phyloP scores from a whole-genome alignment of 2,329 filamentous ascomycete genomes.

The Monosporascus ibericus region DNA sequence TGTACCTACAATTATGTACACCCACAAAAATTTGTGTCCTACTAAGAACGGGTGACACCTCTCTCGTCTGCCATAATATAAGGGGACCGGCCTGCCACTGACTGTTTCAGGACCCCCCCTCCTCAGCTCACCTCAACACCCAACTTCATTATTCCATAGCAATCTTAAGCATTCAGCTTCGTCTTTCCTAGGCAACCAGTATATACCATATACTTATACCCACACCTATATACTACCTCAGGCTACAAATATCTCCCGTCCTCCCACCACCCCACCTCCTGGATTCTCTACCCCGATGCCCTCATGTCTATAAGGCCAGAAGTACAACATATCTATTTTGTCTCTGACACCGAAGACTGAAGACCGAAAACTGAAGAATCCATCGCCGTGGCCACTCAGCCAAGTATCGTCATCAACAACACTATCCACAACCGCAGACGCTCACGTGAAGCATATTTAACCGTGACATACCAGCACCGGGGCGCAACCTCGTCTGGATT shows the following conservation, averaged over 20 bases:
- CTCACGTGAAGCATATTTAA: conserved; percentile 9
- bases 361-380: conserved; percentile 4
- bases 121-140: background rate
- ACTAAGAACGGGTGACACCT: background rate
- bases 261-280: conserved; percentile 1
- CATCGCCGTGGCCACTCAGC: conserved; percentile 16
- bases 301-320: conserved; percentile 17
- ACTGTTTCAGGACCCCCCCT: background rate
- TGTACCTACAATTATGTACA: background rate
- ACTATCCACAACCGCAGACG: conserved; percentile 14
- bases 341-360: conserved; percentile 16
- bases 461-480: conserved; percentile 7
- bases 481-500: conserved; percentile 7
- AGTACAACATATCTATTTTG: conserved; percentile 10
- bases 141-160: too few species aligned
- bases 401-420: conserved; percentile 21
- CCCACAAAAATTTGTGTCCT: background rate
- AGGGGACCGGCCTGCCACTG: background rate
- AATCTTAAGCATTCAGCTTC: too few species aligned
- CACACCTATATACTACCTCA: background rate
- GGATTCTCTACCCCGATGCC: conserved; percentile 10
- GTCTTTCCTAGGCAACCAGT: too few species aligned
- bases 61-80: background rate
- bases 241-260: background rate
- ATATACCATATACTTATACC: background rate